These are phyloP conservation scores for Telopea speciosissima DNA, from an alignment of 177 flowering plant species.

Conservation along the genomic window DNA sequence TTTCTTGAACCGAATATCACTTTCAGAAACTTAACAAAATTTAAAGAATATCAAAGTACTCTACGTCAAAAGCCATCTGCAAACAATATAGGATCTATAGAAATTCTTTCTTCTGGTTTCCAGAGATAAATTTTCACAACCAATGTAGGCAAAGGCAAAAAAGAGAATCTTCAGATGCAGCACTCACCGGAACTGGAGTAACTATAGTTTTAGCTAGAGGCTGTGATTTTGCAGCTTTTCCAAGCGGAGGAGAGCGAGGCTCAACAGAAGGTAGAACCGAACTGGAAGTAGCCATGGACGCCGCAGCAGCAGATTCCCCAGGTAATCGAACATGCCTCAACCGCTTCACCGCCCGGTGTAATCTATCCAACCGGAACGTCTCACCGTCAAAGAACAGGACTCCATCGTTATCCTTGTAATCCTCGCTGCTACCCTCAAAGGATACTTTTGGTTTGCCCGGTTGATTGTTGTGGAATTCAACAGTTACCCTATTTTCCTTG, in stretches of 20 bases:
- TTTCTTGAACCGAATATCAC: not conserved
- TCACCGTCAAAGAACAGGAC: slow-evolving; percentile 84
- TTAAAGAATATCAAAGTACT: too few relatives aligned
- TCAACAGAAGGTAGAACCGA: slow-evolving; percentile 28
- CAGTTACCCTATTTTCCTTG: slow-evolving; percentile 76
- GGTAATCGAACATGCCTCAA: slow-evolving; percentile 58
- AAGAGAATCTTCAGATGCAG: not conserved
- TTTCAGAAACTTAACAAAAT: not conserved
- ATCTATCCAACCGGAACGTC: slow-evolving; percentile 66
- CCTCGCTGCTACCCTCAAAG: slow-evolving; percentile 81
- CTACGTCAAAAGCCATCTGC: not conserved
- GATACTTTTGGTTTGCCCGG: slow-evolving; percentile 75
- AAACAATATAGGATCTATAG: not conserved
- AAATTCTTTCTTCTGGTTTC: not conserved
- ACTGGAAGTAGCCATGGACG: slow-evolving; percentile 17
- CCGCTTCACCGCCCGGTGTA: slow-evolving; percentile 86
- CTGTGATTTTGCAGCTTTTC: slow-evolving; percentile 36
- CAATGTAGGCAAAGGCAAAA: not conserved
- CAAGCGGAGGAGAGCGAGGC: slow-evolving; percentile 39
- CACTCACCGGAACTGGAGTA: slow-evolving; percentile 51
- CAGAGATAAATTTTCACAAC: not conserved
- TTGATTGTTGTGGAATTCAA: slow-evolving; percentile 79
- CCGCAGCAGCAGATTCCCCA: slow-evolving; percentile 54
- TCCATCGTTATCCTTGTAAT: slow-evolving; percentile 84
- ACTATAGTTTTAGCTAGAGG: slow-evolving; percentile 22